Evolutionary conservation across 2,329 filamentous ascomycete genomes (phyloP).

Genomic region (Arthrobotrys conoides): DNA sequence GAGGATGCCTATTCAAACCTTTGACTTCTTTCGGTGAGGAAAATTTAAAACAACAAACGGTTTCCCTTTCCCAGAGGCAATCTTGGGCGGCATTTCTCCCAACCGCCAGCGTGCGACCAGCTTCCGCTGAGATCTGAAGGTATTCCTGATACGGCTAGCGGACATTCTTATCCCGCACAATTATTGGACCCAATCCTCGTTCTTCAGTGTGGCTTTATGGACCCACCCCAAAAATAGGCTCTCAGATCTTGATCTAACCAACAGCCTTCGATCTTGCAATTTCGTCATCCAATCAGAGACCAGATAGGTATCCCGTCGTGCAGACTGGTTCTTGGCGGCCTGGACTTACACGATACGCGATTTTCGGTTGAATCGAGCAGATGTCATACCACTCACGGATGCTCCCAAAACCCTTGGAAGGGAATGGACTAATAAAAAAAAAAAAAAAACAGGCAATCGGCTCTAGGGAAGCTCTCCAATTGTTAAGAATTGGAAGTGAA

Average conservation of each 20-base stretch:
- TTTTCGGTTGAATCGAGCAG: conserved; percentile 55
- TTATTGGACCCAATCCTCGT: conserved; percentile 51
- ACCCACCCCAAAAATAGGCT: conserved; percentile 59
- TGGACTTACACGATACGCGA: conserved; percentile 50
- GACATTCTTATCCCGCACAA: conserved; percentile 43
- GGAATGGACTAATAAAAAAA: not conserved
- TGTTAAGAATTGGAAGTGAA: conserved; percentile 8
- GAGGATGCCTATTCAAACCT: conserved; percentile 1
- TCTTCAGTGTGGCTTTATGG: conserved; percentile 33
- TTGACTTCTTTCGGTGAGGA: conserved; percentile 25
- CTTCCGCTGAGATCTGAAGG: conserved; percentile 45
- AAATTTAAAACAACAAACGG: conserved; percentile 42
- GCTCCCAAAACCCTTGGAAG: conserved; percentile 2
- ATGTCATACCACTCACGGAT: conserved; percentile 35
- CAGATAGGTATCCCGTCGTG: not conserved
- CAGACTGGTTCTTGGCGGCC: conserved; percentile 32
- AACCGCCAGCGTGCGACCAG: conserved; percentile 50
- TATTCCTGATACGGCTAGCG: conserved; percentile 48
- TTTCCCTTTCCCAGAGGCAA: conserved; percentile 43
- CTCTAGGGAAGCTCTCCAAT: conserved; percentile 39
- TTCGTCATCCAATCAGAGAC: conserved; percentile 41
- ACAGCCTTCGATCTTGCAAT: conserved; percentile 55
- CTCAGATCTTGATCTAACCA: conserved; percentile 58
- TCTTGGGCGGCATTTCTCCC: conserved; percentile 38
- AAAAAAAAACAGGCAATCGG: conserved; percentile 3